phyloP scores from a whole-genome alignment of 73 alveolate species.

The Tetrahymena malaccensis region DNA sequence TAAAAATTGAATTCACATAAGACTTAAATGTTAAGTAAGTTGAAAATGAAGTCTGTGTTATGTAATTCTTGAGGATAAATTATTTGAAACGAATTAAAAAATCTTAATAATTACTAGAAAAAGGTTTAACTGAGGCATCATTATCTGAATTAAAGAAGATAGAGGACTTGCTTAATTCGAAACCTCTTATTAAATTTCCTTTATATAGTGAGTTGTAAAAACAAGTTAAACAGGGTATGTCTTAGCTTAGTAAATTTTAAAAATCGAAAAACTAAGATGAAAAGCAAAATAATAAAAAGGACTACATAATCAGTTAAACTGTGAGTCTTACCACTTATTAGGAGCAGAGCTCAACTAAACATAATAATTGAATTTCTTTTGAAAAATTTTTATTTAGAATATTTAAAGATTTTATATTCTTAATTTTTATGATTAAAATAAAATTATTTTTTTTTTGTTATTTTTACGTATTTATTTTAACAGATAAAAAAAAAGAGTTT shows the following conservation, averaged over 20 bases:
- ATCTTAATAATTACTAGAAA: neutral
- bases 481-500: no score
- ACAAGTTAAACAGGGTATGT: neutral
- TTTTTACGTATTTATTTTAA: no score
- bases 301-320: neutral
- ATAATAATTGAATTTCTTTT: no score
- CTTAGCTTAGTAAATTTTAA: no score
- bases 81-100: neutral
- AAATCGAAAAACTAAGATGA: neutral
- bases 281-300: neutral
- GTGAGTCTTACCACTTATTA: neutral
- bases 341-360: neutral
- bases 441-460: no score
- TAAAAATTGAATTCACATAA: neutral
- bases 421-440: no score
- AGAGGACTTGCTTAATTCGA: no score
- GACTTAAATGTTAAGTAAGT: no score
- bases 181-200: neutral
- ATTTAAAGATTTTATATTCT: neutral
- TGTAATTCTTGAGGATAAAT: neutral
- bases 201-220: neutral
- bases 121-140: neutral
- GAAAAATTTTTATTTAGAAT: neutral
- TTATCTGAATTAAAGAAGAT: neutral
- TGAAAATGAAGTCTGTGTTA: neutral